A percentile compares a stretch with the other conserved stretches of the same genome.
These are phyloP conservation scores for Picea glauca DNA, from an alignment of 75 land plant genomes.

Conservation along the genomic window DNA sequence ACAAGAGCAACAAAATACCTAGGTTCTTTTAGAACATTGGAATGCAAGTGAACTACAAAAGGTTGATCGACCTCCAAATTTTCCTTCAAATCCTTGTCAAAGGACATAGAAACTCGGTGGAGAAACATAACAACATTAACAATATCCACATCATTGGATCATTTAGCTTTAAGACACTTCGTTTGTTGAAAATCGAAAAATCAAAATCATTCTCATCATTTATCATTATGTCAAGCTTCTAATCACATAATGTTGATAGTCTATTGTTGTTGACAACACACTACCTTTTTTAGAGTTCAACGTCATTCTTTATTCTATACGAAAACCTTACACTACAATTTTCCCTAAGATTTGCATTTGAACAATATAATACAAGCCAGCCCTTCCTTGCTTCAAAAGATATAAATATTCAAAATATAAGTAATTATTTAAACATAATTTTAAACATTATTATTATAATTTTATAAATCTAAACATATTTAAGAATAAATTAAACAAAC, in stretches of 20 bases:
- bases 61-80: slow-evolving; percentile 13
- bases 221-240: slow-evolving; percentile 8
- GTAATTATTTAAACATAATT: too few relatives aligned
- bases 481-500: too few relatives aligned
- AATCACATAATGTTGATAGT: slow-evolving; percentile 20
- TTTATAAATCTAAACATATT: too few relatives aligned
- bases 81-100: slow-evolving; percentile 3
- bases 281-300: slow-evolving; percentile 33
- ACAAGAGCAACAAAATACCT: slow-evolving; percentile 70
- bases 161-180: neutral
- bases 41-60: slow-evolving; percentile 20
- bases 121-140: slow-evolving; percentile 43
- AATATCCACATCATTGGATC: slow-evolving; percentile 42
- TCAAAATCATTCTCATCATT: slow-evolving; percentile 2
- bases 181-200: neutral
- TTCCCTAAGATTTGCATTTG: too few relatives aligned
- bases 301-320: slow-evolving; percentile 3
- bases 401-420: too few relatives aligned
- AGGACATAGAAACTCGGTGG: slow-evolving; percentile 6
- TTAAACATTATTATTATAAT: too few relatives aligned
- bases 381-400: too few relatives aligned
- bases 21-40: slow-evolving; percentile 51
- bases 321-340: too few relatives aligned
- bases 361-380: too few relatives aligned
- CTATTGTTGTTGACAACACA: slow-evolving; percentile 34